Percentiles rank a stretch among this genome's conserved stretches.
Evolutionary conservation across 164 flowering plant genomes (phyloP).

Genomic region (Nymphaea colorata): DNA sequence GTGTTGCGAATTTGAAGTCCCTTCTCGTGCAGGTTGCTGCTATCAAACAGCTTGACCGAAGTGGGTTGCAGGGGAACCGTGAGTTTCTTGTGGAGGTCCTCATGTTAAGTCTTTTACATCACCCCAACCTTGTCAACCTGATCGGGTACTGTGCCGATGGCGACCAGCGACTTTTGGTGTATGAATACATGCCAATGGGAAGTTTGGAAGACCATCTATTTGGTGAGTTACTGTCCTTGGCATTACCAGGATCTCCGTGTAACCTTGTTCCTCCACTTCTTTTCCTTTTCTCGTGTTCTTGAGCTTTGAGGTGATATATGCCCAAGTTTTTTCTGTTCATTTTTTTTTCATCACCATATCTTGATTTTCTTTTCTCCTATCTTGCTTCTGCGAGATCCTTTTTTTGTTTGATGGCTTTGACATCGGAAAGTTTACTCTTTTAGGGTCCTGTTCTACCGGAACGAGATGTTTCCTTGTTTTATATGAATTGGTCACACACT

Average conservation of each 20-base stretch:
- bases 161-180: slow-evolving; percentile 78
- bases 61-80: slow-evolving; percentile 68
- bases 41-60: slow-evolving; percentile 47
- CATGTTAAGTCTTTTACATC: slow-evolving; percentile 77
- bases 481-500: no score
- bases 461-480: no score
- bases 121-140: slow-evolving; percentile 72
- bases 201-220: slow-evolving; percentile 81
- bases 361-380: neutral
- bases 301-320: neutral
- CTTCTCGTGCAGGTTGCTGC: slow-evolving; percentile 42
- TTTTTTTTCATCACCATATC: neutral
- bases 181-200: slow-evolving; percentile 82
- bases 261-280: neutral
- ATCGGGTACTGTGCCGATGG: slow-evolving; percentile 78
- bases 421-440: no score
- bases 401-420: neutral
- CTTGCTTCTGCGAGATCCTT: neutral
- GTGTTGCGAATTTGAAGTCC: neutral
- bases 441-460: no score
- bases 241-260: neutral
- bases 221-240: slow-evolving; percentile 25
- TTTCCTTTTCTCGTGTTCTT: neutral
- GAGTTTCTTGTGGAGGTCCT: slow-evolving; percentile 89
- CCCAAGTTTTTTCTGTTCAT: neutral